Conservation (phyloP, 306 rosid species). For the Inga oerstediana region DNA sequence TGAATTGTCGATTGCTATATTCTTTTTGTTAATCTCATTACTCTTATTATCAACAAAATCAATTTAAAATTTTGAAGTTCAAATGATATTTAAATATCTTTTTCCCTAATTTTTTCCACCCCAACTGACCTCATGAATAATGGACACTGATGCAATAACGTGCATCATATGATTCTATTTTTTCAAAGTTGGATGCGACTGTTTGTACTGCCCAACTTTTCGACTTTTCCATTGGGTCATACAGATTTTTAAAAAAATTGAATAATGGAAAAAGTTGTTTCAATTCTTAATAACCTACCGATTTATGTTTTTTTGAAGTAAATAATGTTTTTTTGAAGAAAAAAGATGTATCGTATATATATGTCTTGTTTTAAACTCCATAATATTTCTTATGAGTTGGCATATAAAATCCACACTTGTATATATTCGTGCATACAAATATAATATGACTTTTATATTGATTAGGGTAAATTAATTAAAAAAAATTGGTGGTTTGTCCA, state of each 20-base stretch:
- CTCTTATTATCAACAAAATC: too few species aligned
- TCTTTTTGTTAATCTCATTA: too few species aligned
- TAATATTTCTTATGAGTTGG: neutral
- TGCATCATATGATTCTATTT: conserved; percentile 39
- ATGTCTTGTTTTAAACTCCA: neutral
- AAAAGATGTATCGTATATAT: neutral
- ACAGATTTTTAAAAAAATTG: neutral
- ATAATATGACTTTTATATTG: neutral
- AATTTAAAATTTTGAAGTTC: too few species aligned
- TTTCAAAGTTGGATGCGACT: conserved; percentile 32
- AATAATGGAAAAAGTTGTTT: neutral
- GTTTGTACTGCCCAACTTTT: conserved; percentile 5
- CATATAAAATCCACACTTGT: neutral
- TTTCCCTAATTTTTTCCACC: neutral
- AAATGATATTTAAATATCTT: too few species aligned
- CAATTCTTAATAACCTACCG: neutral
- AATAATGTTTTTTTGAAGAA: neutral
- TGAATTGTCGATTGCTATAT: too few species aligned
- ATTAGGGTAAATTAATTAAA: neutral
- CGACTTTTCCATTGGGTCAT: neutral
- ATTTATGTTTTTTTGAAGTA: neutral
- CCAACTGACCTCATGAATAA: neutral
- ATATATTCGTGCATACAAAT: neutral
- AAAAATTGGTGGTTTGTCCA: neutral
- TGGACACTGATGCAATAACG: conserved; percentile 29